These are phyloP conservation scores for Cercospora brassicicola DNA, from an alignment of 2,329 filamentous ascomycete genomes.

Conservation along the genomic window DNA sequence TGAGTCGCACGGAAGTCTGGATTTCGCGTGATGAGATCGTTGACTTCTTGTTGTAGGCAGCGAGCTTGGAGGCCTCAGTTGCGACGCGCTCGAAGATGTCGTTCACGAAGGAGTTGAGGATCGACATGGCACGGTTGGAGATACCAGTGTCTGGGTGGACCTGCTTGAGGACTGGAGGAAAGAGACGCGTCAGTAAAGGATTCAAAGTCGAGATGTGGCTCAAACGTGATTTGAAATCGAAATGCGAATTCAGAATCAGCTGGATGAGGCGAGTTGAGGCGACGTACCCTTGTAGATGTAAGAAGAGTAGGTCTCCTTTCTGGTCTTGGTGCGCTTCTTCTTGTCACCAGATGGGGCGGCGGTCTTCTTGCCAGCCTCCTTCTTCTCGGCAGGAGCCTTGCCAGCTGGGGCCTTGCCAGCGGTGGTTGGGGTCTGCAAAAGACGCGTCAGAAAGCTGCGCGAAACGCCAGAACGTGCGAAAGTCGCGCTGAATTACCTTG, in stretches of 20 bases:
- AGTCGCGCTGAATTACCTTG: conserved; percentile 53
- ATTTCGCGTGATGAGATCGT: conserved; percentile 99
- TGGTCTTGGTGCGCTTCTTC: conserved; percentile 99
- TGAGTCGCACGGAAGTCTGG: conserved; percentile 96
- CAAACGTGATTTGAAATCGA: conserved; percentile 25
- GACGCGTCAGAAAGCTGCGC: conserved; percentile 28
- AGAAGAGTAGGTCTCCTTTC: conserved; percentile 99
- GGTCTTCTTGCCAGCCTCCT: conserved; percentile 99
- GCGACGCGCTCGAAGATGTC: conserved; percentile 99
- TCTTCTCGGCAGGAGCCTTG: conserved; percentile 90
- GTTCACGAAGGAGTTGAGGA: conserved; percentile 99
- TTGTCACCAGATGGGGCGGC: conserved; percentile 87
- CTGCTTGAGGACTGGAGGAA: conserved; percentile 86
- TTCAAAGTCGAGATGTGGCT: conserved; percentile 13
- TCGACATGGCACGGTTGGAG: conserved; percentile 99
- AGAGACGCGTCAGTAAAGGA: conserved; percentile 42
- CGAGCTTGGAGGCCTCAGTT: conserved; percentile 97
- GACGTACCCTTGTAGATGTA: conserved; percentile 99
- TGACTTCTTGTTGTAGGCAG: conserved; percentile 99
- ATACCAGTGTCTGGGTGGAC: conserved; percentile 99
- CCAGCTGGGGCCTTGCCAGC: conserved; percentile 87
- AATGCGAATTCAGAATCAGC: conserved; percentile 23
- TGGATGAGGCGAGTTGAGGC: conserved; percentile 18
- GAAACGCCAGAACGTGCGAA: conserved; percentile 15
- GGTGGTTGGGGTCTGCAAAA: conserved; percentile 71